Evolutionary conservation across 106 monocot genomes (phyloP).

Genomic region (Vanilla planifolia): DNA sequence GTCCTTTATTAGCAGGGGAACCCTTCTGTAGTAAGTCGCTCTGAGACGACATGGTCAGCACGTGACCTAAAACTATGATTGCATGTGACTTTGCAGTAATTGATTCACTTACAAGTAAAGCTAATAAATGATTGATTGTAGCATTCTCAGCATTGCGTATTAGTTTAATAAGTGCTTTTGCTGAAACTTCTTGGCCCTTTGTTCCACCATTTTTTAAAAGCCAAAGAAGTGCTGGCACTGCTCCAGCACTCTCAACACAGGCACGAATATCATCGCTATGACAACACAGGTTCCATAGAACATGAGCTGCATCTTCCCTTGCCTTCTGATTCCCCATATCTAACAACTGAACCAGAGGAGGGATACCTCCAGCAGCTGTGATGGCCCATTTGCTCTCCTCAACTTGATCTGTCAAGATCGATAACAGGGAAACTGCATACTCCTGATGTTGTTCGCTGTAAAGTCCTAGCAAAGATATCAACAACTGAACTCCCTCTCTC

Average conservation of each 20-base stretch:
- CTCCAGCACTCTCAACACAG: constrained; percentile 84
- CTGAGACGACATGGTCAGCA: constrained; percentile 57
- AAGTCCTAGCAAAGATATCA: constrained; percentile 78
- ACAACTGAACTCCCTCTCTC: constrained; percentile 73
- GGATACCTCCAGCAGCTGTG: constrained; percentile 84
- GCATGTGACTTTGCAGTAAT: constrained; percentile 46
- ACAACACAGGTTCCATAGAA: constrained; percentile 68
- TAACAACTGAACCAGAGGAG: constrained; percentile 66
- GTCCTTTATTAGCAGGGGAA: constrained; percentile 68
- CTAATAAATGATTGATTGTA: constrained; percentile 70
- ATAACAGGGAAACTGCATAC: constrained; percentile 61
- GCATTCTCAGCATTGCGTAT: constrained; percentile 57
- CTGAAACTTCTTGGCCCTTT: constrained; percentile 63
- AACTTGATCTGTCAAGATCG: constrained; percentile 63
- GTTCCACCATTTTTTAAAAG: constrained; percentile 57
- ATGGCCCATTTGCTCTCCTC: constrained; percentile 89
- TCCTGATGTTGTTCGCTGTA: constrained; percentile 82
- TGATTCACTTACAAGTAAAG: constrained; percentile 41
- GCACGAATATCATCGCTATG: constrained; percentile 82
- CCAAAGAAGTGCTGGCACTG: constrained; percentile 64
- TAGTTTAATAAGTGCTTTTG: constrained; percentile 58
- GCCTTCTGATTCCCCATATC: constrained; percentile 69
- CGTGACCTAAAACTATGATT: constrained; percentile 60
- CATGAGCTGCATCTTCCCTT: constrained; percentile 64
- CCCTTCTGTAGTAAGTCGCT: constrained; percentile 57